phyloP scores from a whole-genome alignment of 495 filamentous ascomycete species.

The Platismatia glauca region DNA sequence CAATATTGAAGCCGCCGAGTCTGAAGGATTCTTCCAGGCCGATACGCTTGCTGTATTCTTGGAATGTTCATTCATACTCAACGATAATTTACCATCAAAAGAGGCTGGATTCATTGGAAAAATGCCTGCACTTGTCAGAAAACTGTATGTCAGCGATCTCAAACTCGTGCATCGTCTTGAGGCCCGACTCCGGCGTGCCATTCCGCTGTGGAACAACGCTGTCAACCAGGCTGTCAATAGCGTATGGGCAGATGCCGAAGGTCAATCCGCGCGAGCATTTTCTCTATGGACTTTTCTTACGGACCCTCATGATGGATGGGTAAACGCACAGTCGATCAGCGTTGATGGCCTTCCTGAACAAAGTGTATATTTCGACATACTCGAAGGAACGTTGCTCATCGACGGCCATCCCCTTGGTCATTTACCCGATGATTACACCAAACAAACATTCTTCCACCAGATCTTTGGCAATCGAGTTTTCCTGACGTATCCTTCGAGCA shows the following conservation, averaged over 20 bases:
- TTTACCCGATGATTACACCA: slow-evolving; percentile 36
- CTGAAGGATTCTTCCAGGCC: neutral
- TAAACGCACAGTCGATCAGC: slow-evolving; percentile 5
- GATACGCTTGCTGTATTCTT: slow-evolving; percentile 15
- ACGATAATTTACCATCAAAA: slow-evolving; percentile 14
- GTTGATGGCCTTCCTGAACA: neutral
- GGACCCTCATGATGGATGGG: slow-evolving; percentile 12
- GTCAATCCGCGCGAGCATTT: slow-evolving; percentile 1
- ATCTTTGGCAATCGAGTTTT: slow-evolving; percentile 45
- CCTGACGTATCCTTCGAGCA: slow-evolving; percentile 35
- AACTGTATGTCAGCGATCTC: slow-evolving; percentile 39
- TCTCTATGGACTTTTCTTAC: slow-evolving; percentile 14
- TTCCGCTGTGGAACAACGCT: slow-evolving; percentile 17
- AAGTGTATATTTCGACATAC: slow-evolving; percentile 35
- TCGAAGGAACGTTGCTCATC: slow-evolving; percentile 42
- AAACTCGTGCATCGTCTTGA: slow-evolving; percentile 37
- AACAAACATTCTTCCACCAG: slow-evolving; percentile 30
- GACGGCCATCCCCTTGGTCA: slow-evolving; percentile 40
- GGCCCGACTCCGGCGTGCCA: slow-evolving; percentile 25
- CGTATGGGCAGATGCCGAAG: slow-evolving; percentile 13
- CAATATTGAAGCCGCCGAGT: slow-evolving; percentile 13
- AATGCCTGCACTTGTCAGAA: slow-evolving; percentile 15
- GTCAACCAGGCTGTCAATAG: slow-evolving; percentile 17
- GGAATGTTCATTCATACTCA: slow-evolving; percentile 19
- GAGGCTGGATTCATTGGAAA: slow-evolving; percentile 12